Evolutionary conservation across 106 monocot genomes (phyloP).

Genomic region (Cymbidium sinense): DNA sequence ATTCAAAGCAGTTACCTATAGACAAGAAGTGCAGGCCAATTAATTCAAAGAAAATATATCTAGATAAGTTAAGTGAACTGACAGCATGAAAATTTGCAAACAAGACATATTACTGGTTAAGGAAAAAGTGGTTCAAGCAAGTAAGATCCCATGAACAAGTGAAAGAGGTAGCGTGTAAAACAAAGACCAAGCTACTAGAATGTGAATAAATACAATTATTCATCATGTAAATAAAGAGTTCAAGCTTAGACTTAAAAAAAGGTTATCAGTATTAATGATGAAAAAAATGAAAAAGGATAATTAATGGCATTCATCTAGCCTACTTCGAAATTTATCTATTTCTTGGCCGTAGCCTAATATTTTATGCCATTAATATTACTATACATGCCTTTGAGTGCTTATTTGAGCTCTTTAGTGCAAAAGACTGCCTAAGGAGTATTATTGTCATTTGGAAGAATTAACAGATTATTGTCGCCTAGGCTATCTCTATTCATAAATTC

Average conservation of each 20-base stretch:
- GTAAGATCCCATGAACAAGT: background rate
- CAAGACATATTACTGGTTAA: background rate
- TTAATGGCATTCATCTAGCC: background rate
- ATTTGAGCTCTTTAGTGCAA: background rate
- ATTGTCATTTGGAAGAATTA: background rate
- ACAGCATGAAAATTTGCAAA: background rate
- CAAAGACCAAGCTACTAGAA: background rate
- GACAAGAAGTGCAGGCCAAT: background rate
- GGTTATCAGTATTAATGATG: background rate
- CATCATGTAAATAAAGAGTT: background rate
- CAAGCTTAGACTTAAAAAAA: background rate
- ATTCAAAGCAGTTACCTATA: constrained; percentile 70
- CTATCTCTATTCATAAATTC: background rate
- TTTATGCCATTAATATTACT: background rate
- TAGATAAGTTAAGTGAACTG: background rate
- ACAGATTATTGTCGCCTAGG: background rate
- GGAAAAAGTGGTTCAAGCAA: no score
- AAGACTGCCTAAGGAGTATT: background rate
- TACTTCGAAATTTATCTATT: background rate
- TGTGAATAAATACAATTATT: background rate
- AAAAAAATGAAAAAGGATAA: background rate
- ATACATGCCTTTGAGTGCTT: background rate
- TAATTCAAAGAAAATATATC: background rate
- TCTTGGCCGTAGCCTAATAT: background rate
- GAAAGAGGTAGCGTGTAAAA: background rate